These are phyloP conservation scores for Sherardia arvensis DNA, from an alignment of 257 asterid species.

Conservation along the genomic window DNA sequence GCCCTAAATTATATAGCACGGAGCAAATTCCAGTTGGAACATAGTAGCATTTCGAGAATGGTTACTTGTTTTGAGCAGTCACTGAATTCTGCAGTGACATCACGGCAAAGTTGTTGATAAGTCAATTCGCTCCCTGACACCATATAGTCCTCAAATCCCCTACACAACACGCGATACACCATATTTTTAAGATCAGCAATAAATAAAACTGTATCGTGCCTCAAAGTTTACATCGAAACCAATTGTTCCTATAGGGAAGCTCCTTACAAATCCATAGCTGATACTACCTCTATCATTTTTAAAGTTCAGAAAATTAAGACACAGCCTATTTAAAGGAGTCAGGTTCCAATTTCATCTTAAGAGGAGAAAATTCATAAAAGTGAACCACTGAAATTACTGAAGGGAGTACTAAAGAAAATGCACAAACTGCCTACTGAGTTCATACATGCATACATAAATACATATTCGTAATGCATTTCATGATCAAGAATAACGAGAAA, in stretches of 20 bases:
- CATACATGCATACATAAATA: not conserved
- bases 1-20: not conserved
- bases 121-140: slow-evolving; percentile 71
- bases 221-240: not conserved
- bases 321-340: not conserved
- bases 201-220: not conserved
- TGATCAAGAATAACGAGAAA: not conserved
- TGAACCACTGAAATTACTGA: too few species aligned
- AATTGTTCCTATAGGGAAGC: not conserved
- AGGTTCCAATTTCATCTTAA: not conserved
- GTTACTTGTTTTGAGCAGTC: slow-evolving; percentile 63
- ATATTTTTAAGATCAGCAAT: slow-evolving; percentile 1
- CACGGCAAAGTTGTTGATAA: slow-evolving; percentile 84
- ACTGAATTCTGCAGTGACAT: slow-evolving; percentile 72
- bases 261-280: not conserved
- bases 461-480: too few species aligned
- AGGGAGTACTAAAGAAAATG: not conserved
- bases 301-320: not conserved
- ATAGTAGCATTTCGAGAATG: not conserved
- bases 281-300: not conserved
- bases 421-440: not conserved
- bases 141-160: slow-evolving; percentile 61
- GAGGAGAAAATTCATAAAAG: too few species aligned
- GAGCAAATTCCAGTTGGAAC: not conserved
- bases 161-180: slow-evolving; percentile 16